Evolutionary conservation across 345 rosid genomes (phyloP).

Genomic region (Linum usitatissimum): DNA sequence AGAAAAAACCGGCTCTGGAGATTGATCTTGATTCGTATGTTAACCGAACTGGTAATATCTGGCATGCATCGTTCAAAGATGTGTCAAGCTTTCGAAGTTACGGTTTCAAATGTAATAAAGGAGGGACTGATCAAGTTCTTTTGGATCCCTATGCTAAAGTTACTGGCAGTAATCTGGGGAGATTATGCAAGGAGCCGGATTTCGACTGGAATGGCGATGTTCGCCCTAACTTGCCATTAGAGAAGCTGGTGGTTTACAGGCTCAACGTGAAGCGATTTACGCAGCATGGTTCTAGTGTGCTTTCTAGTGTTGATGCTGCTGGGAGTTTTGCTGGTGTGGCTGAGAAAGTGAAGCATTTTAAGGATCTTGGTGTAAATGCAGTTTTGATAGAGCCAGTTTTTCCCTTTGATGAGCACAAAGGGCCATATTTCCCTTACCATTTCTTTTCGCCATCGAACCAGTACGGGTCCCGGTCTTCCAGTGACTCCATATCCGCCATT

Average conservation of each 20-base stretch:
- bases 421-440: constrained; percentile 74
- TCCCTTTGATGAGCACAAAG: constrained; percentile 50
- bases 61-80: constrained; percentile 66
- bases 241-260: constrained; percentile 56
- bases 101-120: constrained; percentile 48
- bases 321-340: constrained; percentile 77
- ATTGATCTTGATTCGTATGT: constrained; percentile 85
- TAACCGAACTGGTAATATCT: constrained; percentile 72
- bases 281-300: constrained; percentile 54
- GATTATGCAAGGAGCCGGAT: constrained; percentile 36
- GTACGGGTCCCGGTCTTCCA: constrained; percentile 54
- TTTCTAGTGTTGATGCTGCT: constrained; percentile 31
- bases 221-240: constrained; percentile 48
- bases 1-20: constrained; percentile 63
- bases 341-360: constrained; percentile 60
- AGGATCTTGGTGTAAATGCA: constrained; percentile 70
- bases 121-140: constrained; percentile 22
- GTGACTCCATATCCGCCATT: constrained; percentile 35
- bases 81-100: constrained; percentile 44
- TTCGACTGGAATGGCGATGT: constrained; percentile 76
- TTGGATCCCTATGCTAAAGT: constrained; percentile 81
- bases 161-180: constrained; percentile 39
- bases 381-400: constrained; percentile 77
- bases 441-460: constrained; percentile 59
- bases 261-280: constrained; percentile 68